Evolutionary conservation across 306 rosid genomes (phyloP), one percentile per base, ranked within the genome.

Genomic region (Prinsepia uniflora): DNA sequence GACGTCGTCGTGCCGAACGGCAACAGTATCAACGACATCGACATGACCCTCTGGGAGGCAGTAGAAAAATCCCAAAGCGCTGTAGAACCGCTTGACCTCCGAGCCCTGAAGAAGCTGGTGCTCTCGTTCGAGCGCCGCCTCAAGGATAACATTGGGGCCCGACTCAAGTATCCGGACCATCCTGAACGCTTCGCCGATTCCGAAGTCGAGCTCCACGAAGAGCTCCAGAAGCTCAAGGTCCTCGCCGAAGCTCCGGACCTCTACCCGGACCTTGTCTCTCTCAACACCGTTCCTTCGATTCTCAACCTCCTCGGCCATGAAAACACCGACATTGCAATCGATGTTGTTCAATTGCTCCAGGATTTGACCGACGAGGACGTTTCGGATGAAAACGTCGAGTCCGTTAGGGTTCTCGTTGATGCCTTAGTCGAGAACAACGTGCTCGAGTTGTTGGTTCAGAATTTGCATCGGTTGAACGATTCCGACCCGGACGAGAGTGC

Each of bases 131-230:
- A 93, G 73, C 97, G 98, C 40, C 93, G 92, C 34, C 87, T 90
- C 69, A 88, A 82, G 58, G 98, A 93, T 53, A 93, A 93, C 86
- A 88, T 91, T 56, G 96, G 86, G 53, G 96, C 97, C 36, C 89
- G 98, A 15, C 96, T 93, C 78, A 93, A 93, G 72, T 87, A 86
- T 77, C 90, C 96, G 2, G 84, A 87, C 73, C 93, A 93, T 19
- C 98, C 98, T 40, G 96, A 89, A 4, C 92, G 92, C 1, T 93
- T 93, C 42, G 92, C 96, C 66, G 98, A 93, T 72, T 93, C 98
- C 12, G 98, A 93, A 71, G 34, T 93, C 43, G 97, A 90, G 30
- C 98, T 93, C 77, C 97, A 93, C 54, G 98, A 93, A 13, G 98
- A 93, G 75, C 88, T 93, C 0, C 93, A 87, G 50, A 88, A 88